phyloP scores from a whole-genome alignment of 768 basidiomycete genomes.

The Strobilomyces echinocephalus region DNA sequence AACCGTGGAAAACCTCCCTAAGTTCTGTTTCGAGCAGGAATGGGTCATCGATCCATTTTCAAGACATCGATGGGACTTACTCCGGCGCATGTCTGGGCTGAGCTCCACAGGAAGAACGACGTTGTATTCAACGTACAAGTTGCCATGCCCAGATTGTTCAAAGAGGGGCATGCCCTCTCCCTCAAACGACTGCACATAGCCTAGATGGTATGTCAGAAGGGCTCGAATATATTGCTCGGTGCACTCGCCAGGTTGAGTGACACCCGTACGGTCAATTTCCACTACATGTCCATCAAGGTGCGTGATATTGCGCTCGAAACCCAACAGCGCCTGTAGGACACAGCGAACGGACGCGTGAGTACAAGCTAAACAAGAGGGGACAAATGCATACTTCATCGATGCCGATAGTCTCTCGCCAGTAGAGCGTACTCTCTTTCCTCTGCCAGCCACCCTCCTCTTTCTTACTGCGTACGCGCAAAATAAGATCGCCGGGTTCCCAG shows the following conservation, averaged over 20 bases:
- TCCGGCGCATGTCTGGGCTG: conserved; percentile 58
- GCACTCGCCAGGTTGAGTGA: conserved; percentile 83
- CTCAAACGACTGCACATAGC: conserved; percentile 77
- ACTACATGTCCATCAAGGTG: conserved; percentile 88
- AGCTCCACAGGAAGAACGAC: conserved; percentile 82
- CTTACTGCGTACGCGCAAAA: conserved; percentile 77
- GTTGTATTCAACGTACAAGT: conserved; percentile 90
- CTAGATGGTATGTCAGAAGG: conserved; percentile 35
- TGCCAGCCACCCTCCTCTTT: conserved; percentile 77
- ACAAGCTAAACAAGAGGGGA: not conserved
- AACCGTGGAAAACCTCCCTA: conserved; percentile 46
- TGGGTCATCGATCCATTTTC: not conserved
- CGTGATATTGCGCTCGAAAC: conserved; percentile 89
- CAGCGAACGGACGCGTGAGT: not conserved
- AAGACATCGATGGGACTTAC: conserved; percentile 46
- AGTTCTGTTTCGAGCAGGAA: conserved; percentile 42
- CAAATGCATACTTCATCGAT: conserved; percentile 65
- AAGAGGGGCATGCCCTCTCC: conserved; percentile 88
- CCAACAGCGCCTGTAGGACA: conserved; percentile 74
- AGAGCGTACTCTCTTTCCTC: conserved; percentile 85
- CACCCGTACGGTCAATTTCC: conserved; percentile 61
- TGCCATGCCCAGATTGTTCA: conserved; percentile 57
- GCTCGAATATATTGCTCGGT: not conserved
- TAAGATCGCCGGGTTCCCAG: conserved; percentile 92
- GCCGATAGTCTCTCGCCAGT: conserved; percentile 89